Percentiles rank a stretch among this genome's conserved stretches.
Evolutionary conservation across 1,284 basidiomycete genomes (phyloP).

Genomic region (Ceratobasidium sp.): DNA sequence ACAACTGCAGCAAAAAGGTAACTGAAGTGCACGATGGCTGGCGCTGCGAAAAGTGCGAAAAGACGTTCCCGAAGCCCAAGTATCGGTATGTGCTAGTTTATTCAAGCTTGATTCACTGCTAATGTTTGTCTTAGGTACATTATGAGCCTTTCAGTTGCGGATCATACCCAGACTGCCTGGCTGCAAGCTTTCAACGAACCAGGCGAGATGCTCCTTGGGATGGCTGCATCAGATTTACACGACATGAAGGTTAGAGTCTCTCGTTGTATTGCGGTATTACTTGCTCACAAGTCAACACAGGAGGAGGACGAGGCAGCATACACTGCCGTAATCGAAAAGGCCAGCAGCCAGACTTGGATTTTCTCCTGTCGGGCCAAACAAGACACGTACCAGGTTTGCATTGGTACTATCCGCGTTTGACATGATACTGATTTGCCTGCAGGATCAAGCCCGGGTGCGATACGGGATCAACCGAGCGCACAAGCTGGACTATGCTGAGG

Average conservation of each 20-base stretch:
- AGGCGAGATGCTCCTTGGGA: constrained; percentile 82
- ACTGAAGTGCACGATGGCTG: constrained; percentile 77
- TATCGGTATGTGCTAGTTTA: constrained; percentile 72
- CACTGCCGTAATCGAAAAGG: constrained; percentile 72
- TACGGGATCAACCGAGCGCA: constrained; percentile 82
- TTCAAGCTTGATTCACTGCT: not conserved
- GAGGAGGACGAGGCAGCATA: constrained; percentile 76
- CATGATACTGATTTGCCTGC: constrained; percentile 10
- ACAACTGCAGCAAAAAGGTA: constrained; percentile 94
- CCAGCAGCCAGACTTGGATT: constrained; percentile 80
- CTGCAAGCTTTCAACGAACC: constrained; percentile 96
- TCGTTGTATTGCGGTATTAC: not conserved
- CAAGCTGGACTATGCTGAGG: constrained; percentile 79
- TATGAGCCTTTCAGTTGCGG: constrained; percentile 88
- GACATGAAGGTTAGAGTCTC: constrained; percentile 70
- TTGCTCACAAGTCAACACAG: constrained; percentile 58
- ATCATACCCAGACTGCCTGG: constrained; percentile 92
- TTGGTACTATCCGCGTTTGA: not conserved
- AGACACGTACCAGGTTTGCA: constrained; percentile 84
- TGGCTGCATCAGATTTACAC: constrained; percentile 84
- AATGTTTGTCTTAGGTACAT: constrained; percentile 76
- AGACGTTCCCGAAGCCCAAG: constrained; percentile 78
- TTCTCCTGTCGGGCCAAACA: constrained; percentile 91
- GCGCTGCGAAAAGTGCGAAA: constrained; percentile 96
- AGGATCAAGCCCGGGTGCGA: constrained; percentile 84